Conservation (phyloP, 495 filamentous ascomycete species). For the Lineolata rhizophorae region DNA sequence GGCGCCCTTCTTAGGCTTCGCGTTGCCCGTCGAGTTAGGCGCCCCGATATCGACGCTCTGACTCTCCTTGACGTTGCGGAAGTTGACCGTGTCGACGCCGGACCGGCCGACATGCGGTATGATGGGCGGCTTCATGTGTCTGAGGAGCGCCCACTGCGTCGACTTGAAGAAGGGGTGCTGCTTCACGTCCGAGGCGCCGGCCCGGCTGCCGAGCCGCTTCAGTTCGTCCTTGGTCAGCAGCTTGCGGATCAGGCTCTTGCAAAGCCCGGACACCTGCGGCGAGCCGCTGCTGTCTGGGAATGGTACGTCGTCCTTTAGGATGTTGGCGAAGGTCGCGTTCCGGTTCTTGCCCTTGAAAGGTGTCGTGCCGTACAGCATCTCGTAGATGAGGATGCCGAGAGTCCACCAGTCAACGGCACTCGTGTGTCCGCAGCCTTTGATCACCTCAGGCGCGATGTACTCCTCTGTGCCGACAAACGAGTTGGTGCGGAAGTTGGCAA, state of each 20-base stretch:
- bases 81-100: slow-evolving; percentile 89
- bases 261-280: slow-evolving; percentile 81
- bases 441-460: slow-evolving; percentile 96
- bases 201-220: slow-evolving; percentile 78
- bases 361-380: slow-evolving; percentile 97
- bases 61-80: slow-evolving; percentile 93
- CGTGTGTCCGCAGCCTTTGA: slow-evolving; percentile 94
- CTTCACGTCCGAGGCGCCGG: slow-evolving; percentile 93
- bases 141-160: slow-evolving; percentile 90
- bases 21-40: too few species aligned
- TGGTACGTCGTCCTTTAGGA: slow-evolving; percentile 77
- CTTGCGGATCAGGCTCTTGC: slow-evolving; percentile 93
- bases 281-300: slow-evolving; percentile 77
- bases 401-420: slow-evolving; percentile 99
- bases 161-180: slow-evolving; percentile 86
- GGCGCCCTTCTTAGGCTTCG: slow-evolving; percentile 25
- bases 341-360: slow-evolving; percentile 99
- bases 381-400: slow-evolving; percentile 85
- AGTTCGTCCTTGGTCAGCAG: slow-evolving; percentile 95
- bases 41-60: slow-evolving; percentile 82
- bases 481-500: slow-evolving; percentile 94
- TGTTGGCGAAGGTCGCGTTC: slow-evolving; percentile 95
- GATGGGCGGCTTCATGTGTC: slow-evolving; percentile 98
- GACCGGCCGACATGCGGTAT: slow-evolving; percentile 77
- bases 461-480: slow-evolving; percentile 97